A percentile compares a stretch with the other conserved stretches of the same genome.
Conservation (phyloP, 169 alveolate species). For the Neospora caninum region DNA sequence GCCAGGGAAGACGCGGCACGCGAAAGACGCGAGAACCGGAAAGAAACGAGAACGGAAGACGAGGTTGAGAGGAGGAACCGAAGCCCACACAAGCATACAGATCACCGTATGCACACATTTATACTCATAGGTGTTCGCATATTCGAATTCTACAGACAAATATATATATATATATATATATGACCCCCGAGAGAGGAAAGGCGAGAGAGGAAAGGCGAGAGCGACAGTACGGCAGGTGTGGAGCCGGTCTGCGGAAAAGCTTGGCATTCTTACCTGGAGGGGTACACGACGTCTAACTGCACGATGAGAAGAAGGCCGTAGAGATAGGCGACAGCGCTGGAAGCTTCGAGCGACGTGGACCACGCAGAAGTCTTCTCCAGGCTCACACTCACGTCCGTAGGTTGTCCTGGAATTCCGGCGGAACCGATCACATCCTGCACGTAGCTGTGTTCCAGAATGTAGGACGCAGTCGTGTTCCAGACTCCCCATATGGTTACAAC, state of each 20-base stretch:
- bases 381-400: background rate
- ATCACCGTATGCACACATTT: no score
- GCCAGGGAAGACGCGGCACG: background rate
- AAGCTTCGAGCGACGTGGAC: constrained; percentile 46
- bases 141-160: no score
- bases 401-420: background rate
- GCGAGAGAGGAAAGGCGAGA: background rate
- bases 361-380: constrained; percentile 27
- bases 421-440: background rate
- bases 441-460: constrained; percentile 20
- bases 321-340: constrained; percentile 47
- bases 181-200: background rate
- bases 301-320: constrained; percentile 57
- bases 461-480: constrained; percentile 44
- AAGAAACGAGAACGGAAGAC: background rate
- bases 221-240: background rate
- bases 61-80: background rate
- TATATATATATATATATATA: no score
- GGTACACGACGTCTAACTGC: constrained; percentile 46
- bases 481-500: constrained; percentile 58
- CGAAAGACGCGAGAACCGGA: background rate
- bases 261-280: constrained; percentile 26
- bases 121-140: background rate
- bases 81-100: background rate
- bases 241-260: background rate